Evolutionary conservation across 495 filamentous ascomycete species (phyloP), one percentile per base, ranked within the genome.

Genomic region (Xylaria telfairii): DNA sequence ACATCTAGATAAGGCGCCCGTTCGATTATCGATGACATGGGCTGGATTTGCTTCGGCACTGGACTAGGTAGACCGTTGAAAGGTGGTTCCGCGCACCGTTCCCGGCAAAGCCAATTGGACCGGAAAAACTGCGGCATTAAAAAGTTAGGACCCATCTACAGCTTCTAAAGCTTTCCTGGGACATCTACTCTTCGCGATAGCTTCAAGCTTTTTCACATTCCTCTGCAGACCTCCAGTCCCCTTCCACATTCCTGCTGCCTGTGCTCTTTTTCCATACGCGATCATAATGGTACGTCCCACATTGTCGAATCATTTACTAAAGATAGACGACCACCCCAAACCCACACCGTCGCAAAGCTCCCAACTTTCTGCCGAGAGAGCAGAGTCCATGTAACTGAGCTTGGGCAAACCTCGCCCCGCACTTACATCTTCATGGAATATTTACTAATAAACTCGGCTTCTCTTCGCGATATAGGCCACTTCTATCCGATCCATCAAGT

Each of bases 401-500:
- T 39, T 49, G 32, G 42, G 5, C 62, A 65, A 49, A 34, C 44
- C n/a, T 53, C 32, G 12, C 17, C 57, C 21, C 13, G 17, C 17
- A 47, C 30, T 30, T 44, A 28, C 59, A 28, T 73, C 39, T 17
- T 37, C 41, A 53, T 60, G 3, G 34, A 47, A 19, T 6, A 53
- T 51, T 47, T 28, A 39, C 56, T 67, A 30, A 21, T 42, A 66
- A 30, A 71, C 28, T 49, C 60, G 44, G 12, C 6, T 68, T 21
- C 41, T 63, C 34, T 21, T 49, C 30, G 15, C 34, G 5, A 44
- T 54, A 71, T 62, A 89, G 87, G 81, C 88, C 70, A 89, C 88
- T 77, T 88, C 93, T 79, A 88, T 99, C 87, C 95, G 94, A 81
- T 96, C 92, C 78, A 93, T 99, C 90, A 96, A 94, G 86, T 91